Base-by-base conservation (phyloP, 345 rosid genomes). In the Acer saccharum region DNA sequence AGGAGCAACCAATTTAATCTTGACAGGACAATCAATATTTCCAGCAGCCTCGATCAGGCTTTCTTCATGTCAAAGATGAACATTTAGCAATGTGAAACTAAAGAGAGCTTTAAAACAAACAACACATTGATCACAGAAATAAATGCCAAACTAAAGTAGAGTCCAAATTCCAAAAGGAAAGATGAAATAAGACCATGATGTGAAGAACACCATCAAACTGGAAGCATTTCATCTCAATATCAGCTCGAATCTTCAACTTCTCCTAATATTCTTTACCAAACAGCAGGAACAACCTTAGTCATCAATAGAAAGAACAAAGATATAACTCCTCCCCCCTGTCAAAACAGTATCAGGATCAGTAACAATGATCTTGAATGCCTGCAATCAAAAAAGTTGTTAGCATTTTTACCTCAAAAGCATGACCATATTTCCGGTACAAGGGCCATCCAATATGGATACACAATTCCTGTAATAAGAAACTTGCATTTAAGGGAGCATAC, bases 341-440 rank as follows among this genome's bases (percentile, higher is more conserved):
- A 96, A 86, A 75, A 96, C 93, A 0, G 97, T 75, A 87, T 94
- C 94, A 68, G 99, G 98, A 86, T 94, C 98, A 27, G 86, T 88
- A 80, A 92, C 98, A 60, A 96, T 76, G 67, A 94, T 85, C 89
- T 94, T 96, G 84, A 96, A 96, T 11, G 94, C 99, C 99, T 96
- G 90, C 82, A 80, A 57, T 81, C 57, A 75, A 32, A 55, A 69
- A 44, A 44, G n/a, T n/a, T n/a, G 21, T n/a, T 18, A 44, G 74
- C 62, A 14, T 12, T 57, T 88, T 84, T 81, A 94, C 99, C 95
- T 96, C 98, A 85, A 94, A 96, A 67, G 98, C 99, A 85, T 94
- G 99, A 12, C 97, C 94, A 74, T 94, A 89, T 80, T 89, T 94
- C 72, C 97, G 89, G 80, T 94, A 96, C 81, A 96, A 81, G 78